Conservation (phyloP, 768 basidiomycete genomes). For the Naganishia onofrii region DNA sequence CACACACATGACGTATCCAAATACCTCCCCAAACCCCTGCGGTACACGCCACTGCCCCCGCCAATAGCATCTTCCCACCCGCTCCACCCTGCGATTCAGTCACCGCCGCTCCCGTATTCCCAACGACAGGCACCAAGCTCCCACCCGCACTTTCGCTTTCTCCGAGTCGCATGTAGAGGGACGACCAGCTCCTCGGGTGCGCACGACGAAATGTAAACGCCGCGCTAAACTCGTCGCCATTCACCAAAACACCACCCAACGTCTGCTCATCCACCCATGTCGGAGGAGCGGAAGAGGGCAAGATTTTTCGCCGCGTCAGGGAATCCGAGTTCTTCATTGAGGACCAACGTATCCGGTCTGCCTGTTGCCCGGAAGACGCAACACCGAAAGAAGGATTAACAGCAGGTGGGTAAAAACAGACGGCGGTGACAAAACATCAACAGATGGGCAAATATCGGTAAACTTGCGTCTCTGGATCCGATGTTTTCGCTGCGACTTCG, state of each 20-base stretch:
- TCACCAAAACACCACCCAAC: conserved; percentile 37
- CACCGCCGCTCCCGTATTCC: conserved; percentile 3
- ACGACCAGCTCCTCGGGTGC: conserved; percentile 35
- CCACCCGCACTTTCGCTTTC: conserved; percentile 44
- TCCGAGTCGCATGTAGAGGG: conserved; percentile 35
- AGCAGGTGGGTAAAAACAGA: conserved; percentile 1
- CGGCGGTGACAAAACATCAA: conserved; percentile 41
- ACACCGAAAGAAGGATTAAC: conserved; percentile 14
- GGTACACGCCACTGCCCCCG: conserved; percentile 44
- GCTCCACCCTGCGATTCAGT: neutral
- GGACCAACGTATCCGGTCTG: conserved; percentile 1
- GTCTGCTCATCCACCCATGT: neutral
- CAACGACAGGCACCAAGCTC: conserved; percentile 36
- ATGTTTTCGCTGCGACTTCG: conserved; percentile 37
- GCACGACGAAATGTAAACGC: conserved; percentile 37
- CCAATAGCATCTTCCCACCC: conserved; percentile 35
- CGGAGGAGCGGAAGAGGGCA: conserved; percentile 35
- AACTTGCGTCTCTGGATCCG: conserved; percentile 38
- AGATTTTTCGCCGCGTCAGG: conserved; percentile 44
- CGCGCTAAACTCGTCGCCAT: conserved; percentile 48
- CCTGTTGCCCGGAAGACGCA: no score
- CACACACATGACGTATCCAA: conserved; percentile 37
- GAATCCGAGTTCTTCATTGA: conserved; percentile 40
- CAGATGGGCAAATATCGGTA: conserved; percentile 35
- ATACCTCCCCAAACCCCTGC: conserved; percentile 48